Evolutionary conservation across 768 basidiomycete genomes (phyloP).

Genomic region (Candolleomyces eurysporus): DNA sequence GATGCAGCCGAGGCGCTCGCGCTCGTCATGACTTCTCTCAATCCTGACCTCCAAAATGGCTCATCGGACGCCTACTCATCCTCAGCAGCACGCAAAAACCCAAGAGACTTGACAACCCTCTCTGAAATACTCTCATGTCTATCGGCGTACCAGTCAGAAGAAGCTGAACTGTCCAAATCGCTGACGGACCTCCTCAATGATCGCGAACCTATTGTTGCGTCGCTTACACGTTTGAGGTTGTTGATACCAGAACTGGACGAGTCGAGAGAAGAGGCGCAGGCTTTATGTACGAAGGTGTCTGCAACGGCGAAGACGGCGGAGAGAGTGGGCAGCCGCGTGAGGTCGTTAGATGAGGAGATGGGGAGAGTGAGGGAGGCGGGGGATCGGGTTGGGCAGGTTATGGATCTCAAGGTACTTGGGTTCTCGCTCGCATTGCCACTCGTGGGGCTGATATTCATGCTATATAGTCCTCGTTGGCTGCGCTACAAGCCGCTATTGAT

Average conservation of each 20-base stretch:
- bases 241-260: constrained; percentile 63
- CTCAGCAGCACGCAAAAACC: constrained; percentile 23
- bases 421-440: neutral
- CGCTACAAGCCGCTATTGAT: constrained; percentile 72
- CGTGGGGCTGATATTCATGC: constrained; percentile 2
- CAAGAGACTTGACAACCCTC: constrained; percentile 54
- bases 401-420: constrained; percentile 82
- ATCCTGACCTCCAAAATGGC: neutral
- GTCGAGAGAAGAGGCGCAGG: constrained; percentile 54
- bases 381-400: constrained; percentile 90
- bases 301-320: constrained; percentile 79
- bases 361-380: constrained; percentile 81
- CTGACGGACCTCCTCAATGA: constrained; percentile 70
- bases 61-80: neutral
- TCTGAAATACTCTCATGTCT: constrained; percentile 74
- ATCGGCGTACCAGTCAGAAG: constrained; percentile 72
- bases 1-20: neutral
- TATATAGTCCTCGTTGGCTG: constrained; percentile 37
- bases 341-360: constrained; percentile 91
- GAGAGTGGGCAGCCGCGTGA: constrained; percentile 88
- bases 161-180: constrained; percentile 71
- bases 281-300: constrained; percentile 58
- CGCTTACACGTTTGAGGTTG: constrained; percentile 59
- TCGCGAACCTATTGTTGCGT: constrained; percentile 59
- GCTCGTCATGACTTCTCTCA: constrained; percentile 1